A percentile compares a stretch with the other conserved stretches of the same genome.
These are phyloP conservation scores for Vigna nakashimae DNA, from an alignment of 306 rosid species.

Conservation along the genomic window DNA sequence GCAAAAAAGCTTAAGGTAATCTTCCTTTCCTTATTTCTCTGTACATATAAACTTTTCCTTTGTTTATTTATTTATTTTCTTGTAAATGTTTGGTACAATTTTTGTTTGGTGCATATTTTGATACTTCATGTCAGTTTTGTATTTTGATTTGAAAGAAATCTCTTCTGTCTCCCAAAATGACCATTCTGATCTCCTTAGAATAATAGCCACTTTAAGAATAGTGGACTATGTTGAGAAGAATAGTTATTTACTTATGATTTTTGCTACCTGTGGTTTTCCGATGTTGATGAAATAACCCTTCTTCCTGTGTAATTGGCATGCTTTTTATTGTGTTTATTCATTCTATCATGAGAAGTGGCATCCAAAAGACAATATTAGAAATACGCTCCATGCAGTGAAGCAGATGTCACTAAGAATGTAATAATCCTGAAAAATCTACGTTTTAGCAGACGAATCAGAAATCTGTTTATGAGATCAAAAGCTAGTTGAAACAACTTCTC, in stretches of 20 bases:
- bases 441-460: neutral
- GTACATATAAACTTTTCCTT: neutral
- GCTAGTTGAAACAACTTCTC: no score
- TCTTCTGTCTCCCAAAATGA: slow-evolving; percentile 1
- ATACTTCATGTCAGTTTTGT: neutral
- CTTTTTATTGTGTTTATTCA: neutral
- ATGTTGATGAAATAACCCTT: neutral
- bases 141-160: neutral
- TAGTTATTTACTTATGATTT: neutral
- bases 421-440: neutral
- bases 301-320: neutral
- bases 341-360: neutral
- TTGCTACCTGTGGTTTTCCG: neutral
- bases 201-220: neutral
- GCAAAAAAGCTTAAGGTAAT: slow-evolving; percentile 91
- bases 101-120: neutral
- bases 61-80: neutral
- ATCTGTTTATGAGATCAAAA: no score
- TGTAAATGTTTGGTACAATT: neutral
- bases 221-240: neutral
- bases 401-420: neutral
- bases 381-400: no score
- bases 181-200: neutral
- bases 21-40: slow-evolving; percentile 30
- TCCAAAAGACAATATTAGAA: neutral